phyloP scores from a whole-genome alignment of 352 stramenopile genomes.

The Phytophthora kernoviae region DNA sequence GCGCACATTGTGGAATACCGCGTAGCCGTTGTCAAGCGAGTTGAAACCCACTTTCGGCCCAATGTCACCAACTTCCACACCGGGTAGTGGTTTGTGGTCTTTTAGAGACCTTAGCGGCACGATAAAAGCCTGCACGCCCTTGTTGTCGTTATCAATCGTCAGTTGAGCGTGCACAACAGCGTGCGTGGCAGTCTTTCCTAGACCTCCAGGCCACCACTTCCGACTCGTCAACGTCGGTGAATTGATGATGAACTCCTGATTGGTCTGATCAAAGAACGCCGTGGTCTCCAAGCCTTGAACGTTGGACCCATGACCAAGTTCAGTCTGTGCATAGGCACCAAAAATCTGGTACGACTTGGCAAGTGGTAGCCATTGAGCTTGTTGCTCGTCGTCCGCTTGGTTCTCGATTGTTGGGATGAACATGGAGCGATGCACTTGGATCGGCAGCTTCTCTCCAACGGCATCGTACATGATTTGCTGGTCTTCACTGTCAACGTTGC shows the following conservation, averaged over 20 bases:
- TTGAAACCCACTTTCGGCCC: slow-evolving; percentile 20
- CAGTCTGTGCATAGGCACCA: slow-evolving; percentile 16
- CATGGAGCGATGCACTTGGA: slow-evolving; percentile 24
- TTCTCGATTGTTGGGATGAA: slow-evolving; percentile 22
- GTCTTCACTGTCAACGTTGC: slow-evolving; percentile 14
- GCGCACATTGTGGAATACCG: slow-evolving; percentile 12
- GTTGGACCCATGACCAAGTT: slow-evolving; percentile 18
- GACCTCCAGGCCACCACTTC: slow-evolving; percentile 93
- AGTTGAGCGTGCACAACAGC: slow-evolving; percentile 18
- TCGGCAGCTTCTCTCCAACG: slow-evolving; percentile 19
- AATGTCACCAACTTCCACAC: slow-evolving; percentile 16
- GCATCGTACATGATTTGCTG: slow-evolving; percentile 25
- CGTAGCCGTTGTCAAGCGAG: slow-evolving; percentile 20
- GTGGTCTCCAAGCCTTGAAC: slow-evolving; percentile 19
- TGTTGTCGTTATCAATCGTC: slow-evolving; percentile 6
- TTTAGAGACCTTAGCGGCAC: slow-evolving; percentile 18
- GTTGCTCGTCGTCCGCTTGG: slow-evolving; percentile 20
- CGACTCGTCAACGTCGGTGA: slow-evolving; percentile 91
- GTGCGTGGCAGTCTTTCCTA: slow-evolving; percentile 17
- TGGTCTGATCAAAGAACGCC: slow-evolving; percentile 58
- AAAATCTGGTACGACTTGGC: slow-evolving; percentile 16
- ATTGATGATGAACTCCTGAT: slow-evolving; percentile 92
- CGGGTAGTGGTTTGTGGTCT: slow-evolving; percentile 12
- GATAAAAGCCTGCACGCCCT: slow-evolving; percentile 21
- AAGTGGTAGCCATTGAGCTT: slow-evolving; percentile 15